These are phyloP conservation scores for Cladosporium sp. DNA, from an alignment of 2,329 filamentous ascomycete species.

Conservation along the genomic window DNA sequence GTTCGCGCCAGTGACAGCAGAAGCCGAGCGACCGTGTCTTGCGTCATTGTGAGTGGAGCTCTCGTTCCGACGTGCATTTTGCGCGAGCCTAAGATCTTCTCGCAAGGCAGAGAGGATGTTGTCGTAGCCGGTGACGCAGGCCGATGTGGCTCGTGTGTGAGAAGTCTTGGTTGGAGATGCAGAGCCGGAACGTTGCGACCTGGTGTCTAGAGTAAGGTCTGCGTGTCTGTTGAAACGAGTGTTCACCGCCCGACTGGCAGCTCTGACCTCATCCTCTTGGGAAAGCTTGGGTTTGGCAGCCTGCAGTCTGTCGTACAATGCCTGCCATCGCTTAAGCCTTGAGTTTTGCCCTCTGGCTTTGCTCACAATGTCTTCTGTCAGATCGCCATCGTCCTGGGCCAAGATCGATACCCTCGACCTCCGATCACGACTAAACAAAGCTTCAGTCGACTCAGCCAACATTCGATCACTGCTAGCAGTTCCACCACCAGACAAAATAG, in stretches of 20 bases:
- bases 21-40: conserved; percentile 1
- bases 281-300: conserved; percentile 14
- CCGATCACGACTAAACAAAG: not conserved
- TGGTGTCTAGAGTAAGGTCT: conserved; percentile 25
- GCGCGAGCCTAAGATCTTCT: conserved; percentile 26
- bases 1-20: not conserved
- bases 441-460: conserved; percentile 45
- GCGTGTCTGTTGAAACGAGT: conserved; percentile 28
- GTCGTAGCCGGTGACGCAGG: conserved; percentile 26
- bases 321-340: conserved; percentile 69
- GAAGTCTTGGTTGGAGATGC: not conserved
- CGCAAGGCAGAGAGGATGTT: conserved; percentile 33
- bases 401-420: not conserved
- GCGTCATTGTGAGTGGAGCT: conserved; percentile 4
- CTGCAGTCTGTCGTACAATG: conserved; percentile 50
- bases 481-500: conserved; percentile 64
- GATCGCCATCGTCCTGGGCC: conserved; percentile 35
- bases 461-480: conserved; percentile 56
- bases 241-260: conserved; percentile 6
- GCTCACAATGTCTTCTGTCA: conserved; percentile 67
- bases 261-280: conserved; percentile 9
- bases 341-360: conserved; percentile 64
- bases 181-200: conserved; percentile 2
- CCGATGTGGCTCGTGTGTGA: not conserved
- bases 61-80: conserved; percentile 9